These are phyloP conservation scores for Pezicula rhizophila DNA, from an alignment of 2,329 filamentous ascomycete genomes.

Conservation along the genomic window DNA sequence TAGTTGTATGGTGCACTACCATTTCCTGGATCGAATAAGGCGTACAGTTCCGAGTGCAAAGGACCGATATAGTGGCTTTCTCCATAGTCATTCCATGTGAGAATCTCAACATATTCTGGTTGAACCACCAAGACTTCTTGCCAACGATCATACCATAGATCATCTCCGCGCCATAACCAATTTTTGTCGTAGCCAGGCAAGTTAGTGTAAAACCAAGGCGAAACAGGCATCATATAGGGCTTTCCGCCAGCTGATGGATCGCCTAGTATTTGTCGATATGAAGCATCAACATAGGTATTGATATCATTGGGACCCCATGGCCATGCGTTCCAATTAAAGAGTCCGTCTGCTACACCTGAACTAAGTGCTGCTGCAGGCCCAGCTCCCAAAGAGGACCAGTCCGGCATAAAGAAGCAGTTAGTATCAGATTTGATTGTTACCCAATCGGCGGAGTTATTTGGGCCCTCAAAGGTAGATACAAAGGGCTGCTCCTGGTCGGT, in stretches of 20 bases:
- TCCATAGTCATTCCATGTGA: no score
- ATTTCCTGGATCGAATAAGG: no score
- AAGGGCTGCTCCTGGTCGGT: constrained; percentile 34
- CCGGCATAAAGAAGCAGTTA: constrained; percentile 34
- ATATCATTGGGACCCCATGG: constrained; percentile 9
- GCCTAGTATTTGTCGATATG: no score
- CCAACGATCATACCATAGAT: no score
- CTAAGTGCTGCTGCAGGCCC: background rate
- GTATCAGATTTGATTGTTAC: constrained; percentile 30
- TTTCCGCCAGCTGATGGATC: no score
- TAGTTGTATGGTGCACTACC: no score
- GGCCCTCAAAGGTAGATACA: constrained; percentile 44
- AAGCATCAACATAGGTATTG: background rate
- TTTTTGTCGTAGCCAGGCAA: background rate
- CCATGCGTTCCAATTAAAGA: constrained; percentile 33
- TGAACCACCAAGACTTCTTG: no score
- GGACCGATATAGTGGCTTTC: no score
- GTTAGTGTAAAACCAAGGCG: constrained; percentile 52
- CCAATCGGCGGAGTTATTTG: constrained; percentile 33
- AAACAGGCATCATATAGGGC: constrained; percentile 33
- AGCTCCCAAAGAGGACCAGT: constrained; percentile 24
- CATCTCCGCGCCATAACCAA: no score
- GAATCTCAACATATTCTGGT: no score
- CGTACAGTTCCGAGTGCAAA: no score
- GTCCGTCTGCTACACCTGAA: constrained; percentile 19